Evolutionary conservation across 345 rosid species (phyloP).

Genomic region (Gossypium arboreum): DNA sequence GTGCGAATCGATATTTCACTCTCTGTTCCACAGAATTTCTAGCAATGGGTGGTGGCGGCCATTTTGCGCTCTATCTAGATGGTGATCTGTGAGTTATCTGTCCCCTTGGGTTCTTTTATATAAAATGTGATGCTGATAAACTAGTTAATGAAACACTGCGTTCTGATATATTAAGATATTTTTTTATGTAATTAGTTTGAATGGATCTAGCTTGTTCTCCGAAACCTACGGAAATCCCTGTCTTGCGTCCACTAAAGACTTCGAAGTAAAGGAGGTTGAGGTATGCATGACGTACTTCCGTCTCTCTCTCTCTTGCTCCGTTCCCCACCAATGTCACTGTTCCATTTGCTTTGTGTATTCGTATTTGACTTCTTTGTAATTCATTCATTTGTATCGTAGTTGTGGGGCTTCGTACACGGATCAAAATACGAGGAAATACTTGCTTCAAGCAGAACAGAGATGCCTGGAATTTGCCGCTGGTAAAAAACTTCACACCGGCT

Average conservation of each 20-base stretch:
- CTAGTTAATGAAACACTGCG: background rate
- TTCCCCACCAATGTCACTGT: background rate
- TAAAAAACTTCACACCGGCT: slow-evolving; percentile 11
- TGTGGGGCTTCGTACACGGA: slow-evolving; percentile 88
- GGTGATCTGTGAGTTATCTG: slow-evolving; percentile 65
- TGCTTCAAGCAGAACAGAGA: slow-evolving; percentile 55
- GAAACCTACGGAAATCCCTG: slow-evolving; percentile 92
- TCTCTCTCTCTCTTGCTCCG: background rate
- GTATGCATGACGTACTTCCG: slow-evolving; percentile 30
- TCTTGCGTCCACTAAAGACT: slow-evolving; percentile 72
- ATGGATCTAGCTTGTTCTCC: slow-evolving; percentile 85
- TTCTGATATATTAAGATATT: slow-evolving; percentile 1
- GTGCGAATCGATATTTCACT: slow-evolving; percentile 88
- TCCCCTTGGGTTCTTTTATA: background rate
- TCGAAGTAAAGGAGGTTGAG: slow-evolving; percentile 89
- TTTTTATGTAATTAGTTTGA: slow-evolving; percentile 41
- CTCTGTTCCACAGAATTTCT: slow-evolving; percentile 73
- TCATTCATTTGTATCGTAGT: slow-evolving; percentile 35
- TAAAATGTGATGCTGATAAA: background rate
- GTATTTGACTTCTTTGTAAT: background rate
- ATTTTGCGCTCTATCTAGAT: slow-evolving; percentile 87
- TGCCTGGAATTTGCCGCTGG: slow-evolving; percentile 85
- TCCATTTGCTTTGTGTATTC: background rate
- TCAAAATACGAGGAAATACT: slow-evolving; percentile 83
- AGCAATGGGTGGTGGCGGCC: slow-evolving; percentile 95